Conservation (phyloP, 228 moss, liverwort and hornwort genomes). For the Sphagnum fallax region DNA sequence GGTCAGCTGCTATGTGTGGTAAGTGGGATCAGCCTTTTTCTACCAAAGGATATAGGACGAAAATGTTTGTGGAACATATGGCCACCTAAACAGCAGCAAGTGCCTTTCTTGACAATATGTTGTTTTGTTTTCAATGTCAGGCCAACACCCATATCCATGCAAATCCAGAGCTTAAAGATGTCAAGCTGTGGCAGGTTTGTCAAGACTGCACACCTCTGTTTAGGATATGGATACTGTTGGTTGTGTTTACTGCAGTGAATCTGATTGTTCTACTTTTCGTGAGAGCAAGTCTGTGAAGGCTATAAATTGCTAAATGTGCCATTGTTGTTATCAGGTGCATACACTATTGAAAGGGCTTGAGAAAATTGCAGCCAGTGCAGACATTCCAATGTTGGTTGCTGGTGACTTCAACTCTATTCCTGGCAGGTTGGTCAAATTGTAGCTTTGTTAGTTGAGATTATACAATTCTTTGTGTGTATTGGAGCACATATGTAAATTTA, state of each 20-base stretch:
- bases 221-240: background rate
- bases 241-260: background rate
- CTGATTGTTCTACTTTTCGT: background rate
- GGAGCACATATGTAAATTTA: too few relatives aligned
- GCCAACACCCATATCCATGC: conserved; percentile 99
- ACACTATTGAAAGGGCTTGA: conserved; percentile 89
- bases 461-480: too few relatives aligned
- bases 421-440: conserved; percentile 56
- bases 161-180: conserved; percentile 93
- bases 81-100: background rate
- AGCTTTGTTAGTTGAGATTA: background rate
- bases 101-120: too few relatives aligned
- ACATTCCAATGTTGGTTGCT: conserved; percentile 98
- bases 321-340: conserved; percentile 54
- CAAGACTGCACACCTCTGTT: background rate
- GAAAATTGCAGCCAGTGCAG: conserved; percentile 97
- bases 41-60: background rate
- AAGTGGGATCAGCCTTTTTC: conserved; percentile 2
- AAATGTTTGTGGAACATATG: background rate
- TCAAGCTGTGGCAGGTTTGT: conserved; percentile 95
- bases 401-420: conserved; percentile 97
- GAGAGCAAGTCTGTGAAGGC: background rate
- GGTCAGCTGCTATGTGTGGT: conserved; percentile 95
- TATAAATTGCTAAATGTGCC: background rate
- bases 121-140: conserved; percentile 15